A percentile compares a stretch with the other conserved stretches of the same genome.
phyloP scores from a whole-genome alignment of 2,329 filamentous ascomycete genomes.

The Mariannaea elegans region DNA sequence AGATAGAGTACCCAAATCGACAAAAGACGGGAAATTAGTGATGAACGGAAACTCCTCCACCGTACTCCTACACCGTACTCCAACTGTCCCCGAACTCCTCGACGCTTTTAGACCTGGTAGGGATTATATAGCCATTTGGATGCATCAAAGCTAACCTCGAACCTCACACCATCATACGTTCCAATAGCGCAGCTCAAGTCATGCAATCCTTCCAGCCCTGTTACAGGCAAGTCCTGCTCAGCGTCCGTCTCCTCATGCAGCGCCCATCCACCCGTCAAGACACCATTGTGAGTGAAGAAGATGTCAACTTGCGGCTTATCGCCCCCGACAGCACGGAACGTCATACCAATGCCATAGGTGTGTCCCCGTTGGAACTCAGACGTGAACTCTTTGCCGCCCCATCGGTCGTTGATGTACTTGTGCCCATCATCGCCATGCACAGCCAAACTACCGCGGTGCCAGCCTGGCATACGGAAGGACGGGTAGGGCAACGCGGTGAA shows the following conservation, averaged over 20 bases:
- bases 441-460: constrained; percentile 78
- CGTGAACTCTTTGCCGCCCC: constrained; percentile 76
- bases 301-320: constrained; percentile 46
- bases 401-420: constrained; percentile 78
- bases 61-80: background rate
- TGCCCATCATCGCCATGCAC: constrained; percentile 85
- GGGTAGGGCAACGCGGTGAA: constrained; percentile 80
- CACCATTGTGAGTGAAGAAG: constrained; percentile 77
- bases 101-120: constrained; percentile 27
- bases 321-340: constrained; percentile 53
- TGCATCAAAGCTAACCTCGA: constrained; percentile 72
- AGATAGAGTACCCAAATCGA: too few species aligned
- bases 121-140: constrained; percentile 64
- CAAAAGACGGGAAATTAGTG: too few species aligned
- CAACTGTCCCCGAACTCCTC: background rate
- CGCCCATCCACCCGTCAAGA: constrained; percentile 70
- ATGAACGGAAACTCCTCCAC: background rate
- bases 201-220: constrained; percentile 74
- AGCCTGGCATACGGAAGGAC: constrained; percentile 79
- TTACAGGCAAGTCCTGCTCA: constrained; percentile 67
- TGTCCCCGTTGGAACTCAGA: constrained; percentile 70
- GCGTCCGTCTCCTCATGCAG: constrained; percentile 78
- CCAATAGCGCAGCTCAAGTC: constrained; percentile 78
- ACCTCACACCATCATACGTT: constrained; percentile 72
- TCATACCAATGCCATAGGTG: constrained; percentile 77